A percentile compares a stretch with the other conserved stretches of the same genome.
These are phyloP conservation scores for Vitis cinerea DNA, from an alignment of 164 flowering plant genomes.

Conservation along the genomic window DNA sequence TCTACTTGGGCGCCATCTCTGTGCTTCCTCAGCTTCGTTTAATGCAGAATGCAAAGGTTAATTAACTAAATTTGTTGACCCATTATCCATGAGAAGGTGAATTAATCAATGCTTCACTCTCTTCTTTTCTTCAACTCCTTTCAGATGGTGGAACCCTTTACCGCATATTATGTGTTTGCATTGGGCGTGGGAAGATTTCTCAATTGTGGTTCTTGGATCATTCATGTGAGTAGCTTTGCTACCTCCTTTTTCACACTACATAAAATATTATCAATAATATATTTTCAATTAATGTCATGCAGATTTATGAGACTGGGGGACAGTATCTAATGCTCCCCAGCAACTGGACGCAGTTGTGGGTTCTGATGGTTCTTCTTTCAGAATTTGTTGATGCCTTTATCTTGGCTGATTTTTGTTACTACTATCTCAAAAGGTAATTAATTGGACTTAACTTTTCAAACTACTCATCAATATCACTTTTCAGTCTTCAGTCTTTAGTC, in stretches of 20 bases:
- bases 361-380: background rate
- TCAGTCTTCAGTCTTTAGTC: no score
- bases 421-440: slow-evolving; percentile 6
- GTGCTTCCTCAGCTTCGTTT: slow-evolving; percentile 16
- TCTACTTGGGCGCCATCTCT: slow-evolving; percentile 9
- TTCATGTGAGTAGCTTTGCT: background rate
- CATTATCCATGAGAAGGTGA: no score
- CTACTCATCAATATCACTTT: no score
- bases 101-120: background rate
- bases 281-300: no score
- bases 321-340: background rate
- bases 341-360: slow-evolving; percentile 1
- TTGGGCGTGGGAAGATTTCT: slow-evolving; percentile 14
- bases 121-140: background rate
- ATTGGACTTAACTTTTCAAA: no score
- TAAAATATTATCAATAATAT: no score
- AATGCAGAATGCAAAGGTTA: slow-evolving; percentile 17
- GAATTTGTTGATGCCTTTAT: slow-evolving; percentile 1
- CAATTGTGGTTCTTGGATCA: slow-evolving; percentile 1
- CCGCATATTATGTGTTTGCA: slow-evolving; percentile 18
- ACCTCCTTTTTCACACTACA: background rate
- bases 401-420: background rate
- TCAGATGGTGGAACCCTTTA: slow-evolving; percentile 17
- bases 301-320: background rate
- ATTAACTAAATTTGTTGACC: no score